Base-by-base conservation (phyloP, 2,329 filamentous ascomycete species). In the Tolypocladium album region DNA sequence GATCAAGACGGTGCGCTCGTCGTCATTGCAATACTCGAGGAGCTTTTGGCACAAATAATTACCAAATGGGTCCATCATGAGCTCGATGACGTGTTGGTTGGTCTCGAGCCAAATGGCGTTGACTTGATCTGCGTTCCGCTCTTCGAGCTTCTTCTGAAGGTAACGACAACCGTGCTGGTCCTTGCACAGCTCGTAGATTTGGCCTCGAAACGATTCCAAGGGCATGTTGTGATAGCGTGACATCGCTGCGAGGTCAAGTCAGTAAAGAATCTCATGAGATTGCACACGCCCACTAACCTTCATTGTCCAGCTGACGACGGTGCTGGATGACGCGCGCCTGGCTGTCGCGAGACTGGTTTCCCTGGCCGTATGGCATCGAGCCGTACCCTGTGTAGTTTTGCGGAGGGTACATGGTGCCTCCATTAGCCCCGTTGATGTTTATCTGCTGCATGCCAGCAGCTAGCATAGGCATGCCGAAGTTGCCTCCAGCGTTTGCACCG, bases 1-100 rank as follows among this genome's bases (percentile, higher is more conserved):
- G 67, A 99, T 95, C 63, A 99, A 84, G 52, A 87, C 85, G 59
- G 93, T 97, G 65, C 94, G 91, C 79, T 99, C 93, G 58, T 96
- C 90, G 70, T 97, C 90, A 71, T 90, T 95, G 77, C 91, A 93
- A 74, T 88, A 96, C 77, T 99, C 94, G 39, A 99, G 84, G 63
- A 99, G 81, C 82, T 97, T 99, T 80, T 99, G 94, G 80, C 93
- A 97, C 66, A 99, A 86, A 75, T 99, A 99, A 80, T 99, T 99
- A 73, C 94, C 94, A 74, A 99, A 99, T 12, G 94, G 93, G 75
- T 99, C 93, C 62, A 92, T 97, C 94, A 99, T 99, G 65, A 99
- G 82, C 78, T 99, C 94, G 64, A 96, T 88, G 67, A 99, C 92
- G 73, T 97, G 92, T 70, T 89, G 83, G 71, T 93, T 91, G 58